phyloP scores from a whole-genome alignment of 176 grass and related monocot genomes.

The Lolium multiflorum region DNA sequence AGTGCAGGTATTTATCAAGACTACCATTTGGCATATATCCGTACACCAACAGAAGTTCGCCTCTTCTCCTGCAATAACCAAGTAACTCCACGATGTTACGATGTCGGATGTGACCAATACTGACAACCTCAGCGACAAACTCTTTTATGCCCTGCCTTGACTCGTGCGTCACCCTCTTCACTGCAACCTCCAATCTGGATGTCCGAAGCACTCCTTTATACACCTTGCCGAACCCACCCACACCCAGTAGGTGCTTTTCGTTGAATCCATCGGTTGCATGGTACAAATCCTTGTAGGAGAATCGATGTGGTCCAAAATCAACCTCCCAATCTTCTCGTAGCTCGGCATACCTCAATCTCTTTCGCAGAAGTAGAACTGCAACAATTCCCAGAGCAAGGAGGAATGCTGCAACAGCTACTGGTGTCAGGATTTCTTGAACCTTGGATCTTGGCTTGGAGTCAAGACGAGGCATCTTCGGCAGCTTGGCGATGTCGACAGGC shows the following conservation, averaged over 20 bases:
- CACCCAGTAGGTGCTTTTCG: too few species aligned
- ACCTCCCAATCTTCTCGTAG: slow-evolving; percentile 23
- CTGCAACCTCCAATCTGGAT: too few species aligned
- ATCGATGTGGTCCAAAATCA: neutral
- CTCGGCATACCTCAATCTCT: neutral
- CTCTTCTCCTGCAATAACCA: too few species aligned
- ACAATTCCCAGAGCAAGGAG: neutral
- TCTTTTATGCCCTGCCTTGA: slow-evolving; percentile 27
- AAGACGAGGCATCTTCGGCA: neutral
- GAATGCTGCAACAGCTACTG: neutral
- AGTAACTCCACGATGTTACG: too few species aligned
- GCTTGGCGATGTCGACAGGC: neutral
- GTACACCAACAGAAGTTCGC: too few species aligned
- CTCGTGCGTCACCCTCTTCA: neutral
- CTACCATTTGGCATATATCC: slow-evolving; percentile 7
- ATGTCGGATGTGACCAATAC: too few species aligned
- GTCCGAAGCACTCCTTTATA: too few species aligned
- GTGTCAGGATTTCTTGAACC: neutral
- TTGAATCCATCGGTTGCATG: too few species aligned
- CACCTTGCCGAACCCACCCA: too few species aligned
- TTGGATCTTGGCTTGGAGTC: neutral
- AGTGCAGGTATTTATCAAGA: neutral
- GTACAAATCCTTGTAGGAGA: too few species aligned
- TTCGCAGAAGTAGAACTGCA: neutral
- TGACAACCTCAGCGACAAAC: slow-evolving; percentile 5